phyloP scores from a whole-genome alignment of 441 rosid species.

The Jatropha podagrica region DNA sequence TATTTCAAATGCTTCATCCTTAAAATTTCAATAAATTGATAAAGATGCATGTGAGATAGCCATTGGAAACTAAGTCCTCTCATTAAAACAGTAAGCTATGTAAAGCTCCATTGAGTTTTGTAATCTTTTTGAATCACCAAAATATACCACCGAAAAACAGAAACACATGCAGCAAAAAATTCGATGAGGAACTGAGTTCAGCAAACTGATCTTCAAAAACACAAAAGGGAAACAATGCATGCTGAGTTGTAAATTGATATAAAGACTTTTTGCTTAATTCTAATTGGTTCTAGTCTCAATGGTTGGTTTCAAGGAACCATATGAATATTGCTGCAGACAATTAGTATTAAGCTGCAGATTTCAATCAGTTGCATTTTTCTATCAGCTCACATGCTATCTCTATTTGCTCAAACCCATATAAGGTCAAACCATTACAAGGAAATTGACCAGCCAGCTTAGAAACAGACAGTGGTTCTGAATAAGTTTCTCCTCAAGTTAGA shows the following conservation, averaged over 20 bases:
- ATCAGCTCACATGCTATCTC: neutral
- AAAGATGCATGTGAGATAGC: neutral
- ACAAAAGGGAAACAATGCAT: neutral
- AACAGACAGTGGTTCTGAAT: neutral
- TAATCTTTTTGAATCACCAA: neutral
- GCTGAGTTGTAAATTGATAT: neutral
- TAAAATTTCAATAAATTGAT: neutral
- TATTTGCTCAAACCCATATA: neutral
- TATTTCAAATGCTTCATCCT: neutral
- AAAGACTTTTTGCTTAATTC: neutral
- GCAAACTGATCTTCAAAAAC: neutral
- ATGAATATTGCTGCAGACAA: neutral
- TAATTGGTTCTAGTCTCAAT: neutral
- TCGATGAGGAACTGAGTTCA: neutral
- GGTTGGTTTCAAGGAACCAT: neutral
- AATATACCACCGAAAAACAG: neutral
- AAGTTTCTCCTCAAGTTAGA: neutral
- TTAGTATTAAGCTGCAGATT: neutral
- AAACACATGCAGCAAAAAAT: neutral
- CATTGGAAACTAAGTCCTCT: neutral
- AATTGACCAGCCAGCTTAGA: neutral
- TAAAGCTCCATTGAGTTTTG: too few relatives aligned
- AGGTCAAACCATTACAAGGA: neutral
- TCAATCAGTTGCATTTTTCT: neutral
- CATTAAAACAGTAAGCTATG: neutral